A percentile compares a stretch with the other conserved stretches of the same genome.
Evolutionary conservation across 352 stramenopile species (phyloP).

Genomic region (Phytophthora uliginosa): DNA sequence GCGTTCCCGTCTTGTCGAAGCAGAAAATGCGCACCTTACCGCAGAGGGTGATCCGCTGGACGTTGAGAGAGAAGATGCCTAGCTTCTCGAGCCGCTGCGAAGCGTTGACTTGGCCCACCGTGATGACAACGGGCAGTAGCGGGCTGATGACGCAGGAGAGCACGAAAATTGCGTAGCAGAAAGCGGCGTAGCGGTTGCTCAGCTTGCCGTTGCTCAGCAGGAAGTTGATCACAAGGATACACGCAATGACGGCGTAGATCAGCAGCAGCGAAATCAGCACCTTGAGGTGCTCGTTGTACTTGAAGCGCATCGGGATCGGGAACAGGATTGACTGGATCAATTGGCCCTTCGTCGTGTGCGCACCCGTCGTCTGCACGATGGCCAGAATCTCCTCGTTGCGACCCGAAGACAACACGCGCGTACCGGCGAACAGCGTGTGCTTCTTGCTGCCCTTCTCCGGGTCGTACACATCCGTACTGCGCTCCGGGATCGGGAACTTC

Average conservation of each 20-base stretch:
- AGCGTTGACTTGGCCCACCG: conserved; percentile 72
- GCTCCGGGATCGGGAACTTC: conserved; percentile 65
- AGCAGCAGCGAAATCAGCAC: conserved; percentile 66
- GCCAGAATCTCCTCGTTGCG: conserved; percentile 56
- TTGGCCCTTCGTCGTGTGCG: conserved; percentile 73
- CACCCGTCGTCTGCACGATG: conserved; percentile 70
- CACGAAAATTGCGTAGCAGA: conserved; percentile 60
- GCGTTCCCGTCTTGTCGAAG: conserved; percentile 90
- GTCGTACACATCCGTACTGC: conserved; percentile 47
- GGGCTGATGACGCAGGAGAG: conserved; percentile 64
- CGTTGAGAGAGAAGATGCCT: conserved; percentile 71
- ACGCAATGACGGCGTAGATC: conserved; percentile 58
- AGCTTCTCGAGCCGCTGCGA: conserved; percentile 56
- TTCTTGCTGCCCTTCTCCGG: conserved; percentile 51
- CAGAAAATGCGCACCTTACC: conserved; percentile 79
- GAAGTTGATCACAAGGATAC: conserved; percentile 49
- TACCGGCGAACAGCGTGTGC: conserved; percentile 80
- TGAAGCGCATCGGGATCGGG: conserved; percentile 79
- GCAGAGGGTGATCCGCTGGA: conserved; percentile 70
- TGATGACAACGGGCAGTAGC: conserved; percentile 78
- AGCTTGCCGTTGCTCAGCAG: conserved; percentile 50
- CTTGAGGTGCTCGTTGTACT: conserved; percentile 84
- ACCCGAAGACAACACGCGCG: conserved; percentile 58
- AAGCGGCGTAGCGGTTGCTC: conserved; percentile 52
- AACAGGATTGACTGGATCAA: conserved; percentile 79